A percentile compares a stretch with the other conserved stretches of the same genome.
Evolutionary conservation across 2,329 filamentous ascomycete species (phyloP).

Genomic region (Aspergillus alliaceus): DNA sequence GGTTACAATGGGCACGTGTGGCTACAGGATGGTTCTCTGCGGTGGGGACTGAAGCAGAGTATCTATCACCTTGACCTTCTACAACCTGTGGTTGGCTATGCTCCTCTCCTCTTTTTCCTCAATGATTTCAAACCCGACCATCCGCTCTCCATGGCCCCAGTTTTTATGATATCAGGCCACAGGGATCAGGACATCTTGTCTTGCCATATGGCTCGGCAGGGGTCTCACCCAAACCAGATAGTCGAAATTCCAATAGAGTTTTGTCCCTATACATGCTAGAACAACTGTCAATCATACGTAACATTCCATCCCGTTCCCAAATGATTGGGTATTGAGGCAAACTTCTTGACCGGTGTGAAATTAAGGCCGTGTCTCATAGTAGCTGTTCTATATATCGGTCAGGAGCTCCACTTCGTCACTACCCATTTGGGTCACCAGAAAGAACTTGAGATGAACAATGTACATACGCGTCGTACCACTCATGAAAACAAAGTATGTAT

Average conservation of each 20-base stretch:
- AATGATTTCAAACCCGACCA: not conserved
- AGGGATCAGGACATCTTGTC: not conserved
- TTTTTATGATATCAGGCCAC: slow-evolving; percentile 2
- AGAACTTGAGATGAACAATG: not conserved
- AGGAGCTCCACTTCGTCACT: not conserved
- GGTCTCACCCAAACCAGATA: no score
- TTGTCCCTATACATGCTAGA: no score
- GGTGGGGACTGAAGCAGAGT: not conserved
- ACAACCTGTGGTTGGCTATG: not conserved
- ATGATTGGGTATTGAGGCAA: no score
- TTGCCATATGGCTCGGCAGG: not conserved
- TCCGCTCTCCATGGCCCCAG: not conserved
- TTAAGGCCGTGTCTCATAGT: not conserved
- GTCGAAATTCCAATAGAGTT: no score
- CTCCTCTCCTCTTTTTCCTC: not conserved
- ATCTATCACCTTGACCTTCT: not conserved
- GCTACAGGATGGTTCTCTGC: not conserved
- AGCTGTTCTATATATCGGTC: not conserved
- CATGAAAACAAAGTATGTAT: not conserved
- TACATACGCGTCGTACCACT: not conserved
- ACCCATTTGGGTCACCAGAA: not conserved
- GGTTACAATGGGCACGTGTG: not conserved
- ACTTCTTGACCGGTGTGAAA: no score
- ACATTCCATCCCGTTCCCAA: no score
- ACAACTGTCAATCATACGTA: no score